phyloP scores from a whole-genome alignment of 331 rosid species.

The Stylosanthes scabra region DNA sequence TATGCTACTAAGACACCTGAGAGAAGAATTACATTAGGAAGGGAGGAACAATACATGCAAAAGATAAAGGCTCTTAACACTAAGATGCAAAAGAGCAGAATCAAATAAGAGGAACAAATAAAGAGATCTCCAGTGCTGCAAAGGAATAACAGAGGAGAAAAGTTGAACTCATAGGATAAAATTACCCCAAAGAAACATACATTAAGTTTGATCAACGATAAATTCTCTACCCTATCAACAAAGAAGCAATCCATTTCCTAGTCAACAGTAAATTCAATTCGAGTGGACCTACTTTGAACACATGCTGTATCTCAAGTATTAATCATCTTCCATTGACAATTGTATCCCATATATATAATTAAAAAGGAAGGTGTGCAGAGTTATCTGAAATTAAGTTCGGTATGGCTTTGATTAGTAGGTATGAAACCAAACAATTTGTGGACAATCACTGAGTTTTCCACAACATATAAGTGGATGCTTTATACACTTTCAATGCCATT shows the following conservation, averaged over 20 bases:
- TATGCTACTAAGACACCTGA: slow-evolving; percentile 89
- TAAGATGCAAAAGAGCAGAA: slow-evolving; percentile 24
- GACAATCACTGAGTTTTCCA: neutral
- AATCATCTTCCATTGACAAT: no score
- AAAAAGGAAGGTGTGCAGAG: neutral
- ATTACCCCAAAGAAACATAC: neutral
- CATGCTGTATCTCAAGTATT: no score
- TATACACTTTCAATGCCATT: slow-evolving; percentile 10
- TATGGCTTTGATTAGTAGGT: neutral
- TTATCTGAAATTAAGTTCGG: slow-evolving; percentile 14
- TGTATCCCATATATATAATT: no score
- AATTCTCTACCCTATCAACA: neutral
- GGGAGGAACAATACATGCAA: slow-evolving; percentile 25
- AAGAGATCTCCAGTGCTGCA: neutral
- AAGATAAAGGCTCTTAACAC: slow-evolving; percentile 21
- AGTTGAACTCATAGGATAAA: slow-evolving; percentile 15
- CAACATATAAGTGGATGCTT: slow-evolving; percentile 11
- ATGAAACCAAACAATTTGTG: slow-evolving; percentile 15
- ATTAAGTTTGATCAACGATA: slow-evolving; percentile 1
- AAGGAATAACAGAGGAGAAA: slow-evolving; percentile 19
- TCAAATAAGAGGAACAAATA: neutral
- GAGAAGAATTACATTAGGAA: slow-evolving; percentile 34
- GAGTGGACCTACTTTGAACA: slow-evolving; percentile 11
- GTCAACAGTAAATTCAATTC: slow-evolving; percentile 5
- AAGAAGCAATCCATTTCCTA: slow-evolving; percentile 8